Base-by-base conservation (phyloP, 1,284 basidiomycete species). In the Pisolithus thermaeus region DNA sequence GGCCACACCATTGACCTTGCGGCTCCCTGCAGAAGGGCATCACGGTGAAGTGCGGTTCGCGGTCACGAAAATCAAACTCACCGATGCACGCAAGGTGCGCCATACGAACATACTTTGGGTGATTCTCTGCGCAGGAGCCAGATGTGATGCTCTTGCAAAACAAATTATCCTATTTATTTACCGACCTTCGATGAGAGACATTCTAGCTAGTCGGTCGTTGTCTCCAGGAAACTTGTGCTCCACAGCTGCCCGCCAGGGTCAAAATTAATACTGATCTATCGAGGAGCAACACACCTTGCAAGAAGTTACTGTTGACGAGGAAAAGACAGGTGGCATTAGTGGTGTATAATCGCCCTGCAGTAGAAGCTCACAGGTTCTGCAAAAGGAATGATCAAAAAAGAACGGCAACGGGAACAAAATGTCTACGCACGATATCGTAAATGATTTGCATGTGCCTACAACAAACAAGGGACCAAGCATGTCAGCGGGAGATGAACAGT, bases 1-100 rank as follows among this genome's bases (percentile, higher is more conserved):
- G n/a, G 94, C 93, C 22, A 97, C 94, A 66, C 94, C 93, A 62
- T 97, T 97, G 62, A 95, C 87, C 68, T 89, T 93, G 65, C 88
- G 74, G 74, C 88, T 82, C 66, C 85, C 80, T 81, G 53, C 50
- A 56, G 7, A 36, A 37, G 39, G 38, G 22, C 4, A 14, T 35
- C 32, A 2, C 4, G 16, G 12, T 35, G 32, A 14, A 35, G 32
- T 35, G 32, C 12, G 12, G 32, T 5, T 35, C 32, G 12, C 12
- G 12, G 3, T 30, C 32, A 39, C n/a, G 7, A 46, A 38, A 12
- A 27, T 25, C 44, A 1, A 6, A 68, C 75, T 44, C 55, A 81
- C 84, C 87, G 50, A 90, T 83, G 63, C 81, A 84, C 9, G 88
- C 88, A 27, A 92, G 71, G 68, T 86, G 84, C 8, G 92, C 91